Percentiles rank a stretch among this genome's conserved stretches.
These are phyloP conservation scores for Dipodascopsis tothii DNA, from an alignment of 805 yeast genomes.

Conservation along the genomic window DNA sequence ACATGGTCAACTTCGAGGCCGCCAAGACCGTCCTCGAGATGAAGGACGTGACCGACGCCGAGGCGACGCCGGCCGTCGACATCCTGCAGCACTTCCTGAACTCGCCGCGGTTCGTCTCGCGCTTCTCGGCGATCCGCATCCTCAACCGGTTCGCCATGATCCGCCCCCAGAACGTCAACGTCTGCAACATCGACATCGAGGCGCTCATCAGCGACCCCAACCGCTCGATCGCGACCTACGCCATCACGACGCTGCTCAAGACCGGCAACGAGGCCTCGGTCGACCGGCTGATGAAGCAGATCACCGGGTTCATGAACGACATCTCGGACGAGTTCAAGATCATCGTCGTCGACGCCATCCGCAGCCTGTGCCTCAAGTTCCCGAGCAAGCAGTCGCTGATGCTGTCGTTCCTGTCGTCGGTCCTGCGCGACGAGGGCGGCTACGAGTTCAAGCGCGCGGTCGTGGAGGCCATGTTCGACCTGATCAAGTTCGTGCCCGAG, in stretches of 20 bases:
- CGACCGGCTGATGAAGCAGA: constrained; percentile 79
- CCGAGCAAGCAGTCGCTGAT: constrained; percentile 81
- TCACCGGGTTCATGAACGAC: constrained; percentile 82
- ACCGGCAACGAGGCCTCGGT: constrained; percentile 88
- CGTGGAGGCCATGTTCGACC: constrained; percentile 86
- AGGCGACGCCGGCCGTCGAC: constrained; percentile 61
- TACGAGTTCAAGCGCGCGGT: constrained; percentile 75
- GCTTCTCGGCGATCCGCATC: constrained; percentile 89
- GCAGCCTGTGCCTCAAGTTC: constrained; percentile 85
- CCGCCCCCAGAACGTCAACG: constrained; percentile 62
- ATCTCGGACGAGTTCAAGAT: constrained; percentile 93
- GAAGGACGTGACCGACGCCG: constrained; percentile 51
- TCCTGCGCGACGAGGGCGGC: constrained; percentile 86
- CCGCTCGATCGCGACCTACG: constrained; percentile 90
- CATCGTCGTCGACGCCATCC: constrained; percentile 90
- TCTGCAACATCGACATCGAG: constrained; percentile 81
- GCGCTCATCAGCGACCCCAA: constrained; percentile 77
- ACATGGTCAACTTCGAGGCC: constrained; percentile 87
- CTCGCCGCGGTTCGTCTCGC: constrained; percentile 83
- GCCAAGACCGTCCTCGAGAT: constrained; percentile 62
- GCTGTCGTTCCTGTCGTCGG: constrained; percentile 71
- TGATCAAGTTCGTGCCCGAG: constrained; percentile 77
- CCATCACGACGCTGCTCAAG: constrained; percentile 89
- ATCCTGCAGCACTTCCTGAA: constrained; percentile 68
- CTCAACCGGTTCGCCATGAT: constrained; percentile 76